Evolutionary conservation across 73 alveolate genomes (phyloP), one percentile per base, ranked within the genome.

Genomic region (Paramecium octaurelia): DNA sequence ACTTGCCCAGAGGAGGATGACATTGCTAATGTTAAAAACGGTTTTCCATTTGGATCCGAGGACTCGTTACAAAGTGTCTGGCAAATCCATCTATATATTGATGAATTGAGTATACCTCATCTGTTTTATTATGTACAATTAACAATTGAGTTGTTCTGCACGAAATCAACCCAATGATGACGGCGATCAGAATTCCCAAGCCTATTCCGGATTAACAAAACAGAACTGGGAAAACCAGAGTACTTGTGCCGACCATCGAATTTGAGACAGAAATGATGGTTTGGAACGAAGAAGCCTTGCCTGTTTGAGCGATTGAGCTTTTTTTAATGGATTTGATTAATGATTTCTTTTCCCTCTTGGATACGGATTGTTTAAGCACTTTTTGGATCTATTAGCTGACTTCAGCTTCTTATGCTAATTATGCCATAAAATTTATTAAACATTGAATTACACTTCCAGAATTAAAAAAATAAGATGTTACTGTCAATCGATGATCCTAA

Each of bases 161-260:
- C 9, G 91, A 80, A 23, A 80, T 80, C 54, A 80, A 42, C 46
- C 57, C 58, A 12, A 44, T 80, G 8, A 80, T 23, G 10, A 46
- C 20, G 46, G 77, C 46, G 10, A 44, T 64, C 7, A 40, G 0
- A 23, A 80, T 80, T 6, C 76, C 89, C 8, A 24, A 23, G 9
- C 48, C 46, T 40, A 80, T 46, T 42, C 76, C 76, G 5, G 44
- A 44, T 24, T 80, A 12, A 46, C 24, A 80, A 80, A 43, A 44
- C 21, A 80, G 12, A 23, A 80, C 75, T n/a, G 91, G 91, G 6
- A 80, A 44, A 31, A 80, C 91, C 29, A 80, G 36, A 11, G 91
- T 80, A 24, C 76, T 80, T 20, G 91, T 44, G 6, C 91, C 75
- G 18, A 80, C 91, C 76, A 44, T 80, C 5, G 91, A 80, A 7